A percentile compares a stretch with the other conserved stretches of the same genome.
Evolutionary conservation across 371 early-diverging fungal genomes (phyloP).

Genomic region (Coemansia sp.): DNA sequence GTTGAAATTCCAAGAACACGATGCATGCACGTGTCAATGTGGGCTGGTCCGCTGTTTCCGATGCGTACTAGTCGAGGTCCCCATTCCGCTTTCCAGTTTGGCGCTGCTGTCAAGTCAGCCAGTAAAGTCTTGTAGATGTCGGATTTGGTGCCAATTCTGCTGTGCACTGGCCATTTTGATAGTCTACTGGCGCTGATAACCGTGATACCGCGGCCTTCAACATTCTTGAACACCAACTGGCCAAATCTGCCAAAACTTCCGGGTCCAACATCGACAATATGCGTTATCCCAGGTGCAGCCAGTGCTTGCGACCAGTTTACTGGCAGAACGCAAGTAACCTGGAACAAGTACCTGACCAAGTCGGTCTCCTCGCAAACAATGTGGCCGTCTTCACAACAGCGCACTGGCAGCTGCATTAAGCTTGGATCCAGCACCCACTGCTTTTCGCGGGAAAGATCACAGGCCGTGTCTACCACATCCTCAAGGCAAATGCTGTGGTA

Average conservation of each 20-base stretch:
- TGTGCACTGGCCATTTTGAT: slow-evolving; percentile 48
- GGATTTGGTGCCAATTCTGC: slow-evolving; percentile 75
- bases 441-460: slow-evolving; percentile 11
- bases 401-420: slow-evolving; percentile 69
- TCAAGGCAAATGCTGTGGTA: slow-evolving; percentile 76
- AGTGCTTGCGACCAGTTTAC: slow-evolving; percentile 87
- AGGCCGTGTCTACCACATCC: slow-evolving; percentile 51
- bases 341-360: slow-evolving; percentile 58
- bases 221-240: slow-evolving; percentile 79
- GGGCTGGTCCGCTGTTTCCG: slow-evolving; percentile 60
- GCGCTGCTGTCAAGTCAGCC: slow-evolving; percentile 70
- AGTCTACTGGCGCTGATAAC: slow-evolving; percentile 72
- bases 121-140: slow-evolving; percentile 73
- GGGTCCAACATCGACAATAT: slow-evolving; percentile 91
- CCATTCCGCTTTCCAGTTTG: slow-evolving; percentile 57
- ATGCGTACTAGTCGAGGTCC: slow-evolving; percentile 62
- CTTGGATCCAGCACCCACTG: slow-evolving; percentile 53
- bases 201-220: slow-evolving; percentile 88
- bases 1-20: slow-evolving; percentile 63
- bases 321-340: slow-evolving; percentile 71
- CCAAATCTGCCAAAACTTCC: slow-evolving; percentile 74
- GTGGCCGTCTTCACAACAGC: slow-evolving; percentile 65
- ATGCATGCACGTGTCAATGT: slow-evolving; percentile 78
- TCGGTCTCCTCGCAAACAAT: slow-evolving; percentile 24
- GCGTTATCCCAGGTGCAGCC: slow-evolving; percentile 84